A percentile compares a stretch with the other conserved stretches of the same genome.
phyloP scores from a whole-genome alignment of 768 basidiomycete species.

The Mycena albidolilacea region DNA sequence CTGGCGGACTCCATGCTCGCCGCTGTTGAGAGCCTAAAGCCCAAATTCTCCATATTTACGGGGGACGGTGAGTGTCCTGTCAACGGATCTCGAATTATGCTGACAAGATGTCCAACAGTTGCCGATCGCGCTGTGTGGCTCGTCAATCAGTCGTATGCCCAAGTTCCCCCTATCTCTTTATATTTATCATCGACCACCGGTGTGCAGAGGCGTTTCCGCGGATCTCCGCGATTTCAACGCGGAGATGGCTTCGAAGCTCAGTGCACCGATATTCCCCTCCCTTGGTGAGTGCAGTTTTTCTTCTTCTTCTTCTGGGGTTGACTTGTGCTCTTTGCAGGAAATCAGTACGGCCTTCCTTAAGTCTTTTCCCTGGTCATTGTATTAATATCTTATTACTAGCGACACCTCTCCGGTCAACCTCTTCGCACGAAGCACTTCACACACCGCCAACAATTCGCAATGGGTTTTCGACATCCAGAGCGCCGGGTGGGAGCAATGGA shows the following conservation, averaged over 20 bases:
- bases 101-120: neutral
- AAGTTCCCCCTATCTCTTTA: neutral
- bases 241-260: conserved; percentile 46
- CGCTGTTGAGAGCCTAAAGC: conserved; percentile 45
- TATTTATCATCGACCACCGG: neutral
- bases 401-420: conserved; percentile 58
- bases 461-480: conserved; percentile 54
- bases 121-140: conserved; percentile 48
- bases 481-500: conserved; percentile 54
- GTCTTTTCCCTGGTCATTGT: neutral
- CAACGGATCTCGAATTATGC: too few relatives aligned
- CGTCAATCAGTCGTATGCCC: conserved; percentile 43
- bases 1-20: conserved; percentile 56
- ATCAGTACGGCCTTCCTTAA: conserved; percentile 18
- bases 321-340: conserved; percentile 5
- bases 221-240: conserved; percentile 49
- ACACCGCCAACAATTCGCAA: conserved; percentile 44
- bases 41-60: conserved; percentile 55
- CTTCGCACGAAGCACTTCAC: conserved; percentile 53
- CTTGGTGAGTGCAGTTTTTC: conserved; percentile 42
- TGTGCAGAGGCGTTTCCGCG: conserved; percentile 44
- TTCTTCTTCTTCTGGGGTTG: too few relatives aligned
- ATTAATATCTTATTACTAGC: conserved; percentile 37
- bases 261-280: conserved; percentile 46
- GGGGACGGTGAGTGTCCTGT: conserved; percentile 48